Evolutionary conservation across 164 flowering plant species (phyloP), one percentile per base, ranked within the genome.

Genomic region (Tetracentron sinense): DNA sequence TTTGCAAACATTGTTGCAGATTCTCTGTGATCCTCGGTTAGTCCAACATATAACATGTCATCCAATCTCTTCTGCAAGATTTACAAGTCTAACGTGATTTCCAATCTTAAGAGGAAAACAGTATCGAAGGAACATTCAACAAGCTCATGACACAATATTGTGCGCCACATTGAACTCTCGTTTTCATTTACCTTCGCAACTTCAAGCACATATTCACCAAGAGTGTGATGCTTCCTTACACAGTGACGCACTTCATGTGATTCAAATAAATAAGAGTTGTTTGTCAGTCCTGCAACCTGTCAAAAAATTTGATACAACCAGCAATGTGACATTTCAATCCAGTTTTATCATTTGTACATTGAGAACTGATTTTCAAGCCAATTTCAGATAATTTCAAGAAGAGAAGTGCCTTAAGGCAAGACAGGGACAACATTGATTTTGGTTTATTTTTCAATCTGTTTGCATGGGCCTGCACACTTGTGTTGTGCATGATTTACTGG

Each of bases 251-350:
- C 89, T 68, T 83, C 79, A 77, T 88, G 96, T 65, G 96, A 54
- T 58, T 82, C 94, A 2, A 63, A 42, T 52, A 75, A 54, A 72
- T 77, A 84, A 42, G 99, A 90, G 77, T 95, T 95, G 83, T 95
- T 95, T 67, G 98, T 92, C 73, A 95, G 73, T 55, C 99, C 99
- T 60, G 96, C 91, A 74, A 95, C 83, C 99, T 95, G 73, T 73
- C 28, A 60, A 72, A 62, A 23, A 21, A 59, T 70, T 58, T 20
- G 8, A 26, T 33, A 63, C 44, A 0, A 20, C 48, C 57, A 74
- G 56, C 30, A 69, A 23, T 16, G 44, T 53, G 8, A 23, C 52
- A 62, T 28, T 28, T 44, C 20, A 20, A 27, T 19, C 31, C 7
- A 60, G 16, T 28, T n/a, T 64, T 38, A 35, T 22, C 2, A 47